A percentile compares a stretch with the other conserved stretches of the same genome.
Conservation (phyloP, 2,329 filamentous ascomycete species). For the Pseudocercospora crystallina region DNA sequence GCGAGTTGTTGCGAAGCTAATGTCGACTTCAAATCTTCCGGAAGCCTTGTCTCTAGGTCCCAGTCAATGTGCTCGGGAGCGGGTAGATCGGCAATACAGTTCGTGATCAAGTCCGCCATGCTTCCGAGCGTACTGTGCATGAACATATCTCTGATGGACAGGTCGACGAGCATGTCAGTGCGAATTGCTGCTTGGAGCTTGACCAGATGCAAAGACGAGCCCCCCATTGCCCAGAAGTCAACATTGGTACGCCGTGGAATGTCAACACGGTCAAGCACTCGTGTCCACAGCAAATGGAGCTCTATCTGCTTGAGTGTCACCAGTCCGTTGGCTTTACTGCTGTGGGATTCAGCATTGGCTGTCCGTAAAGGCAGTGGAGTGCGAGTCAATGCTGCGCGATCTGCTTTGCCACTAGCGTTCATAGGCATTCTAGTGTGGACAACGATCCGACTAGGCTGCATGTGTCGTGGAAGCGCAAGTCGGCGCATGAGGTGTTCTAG, state of each 20-base stretch:
- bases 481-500: constrained; percentile 17
- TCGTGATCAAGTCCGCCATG: constrained; percentile 41
- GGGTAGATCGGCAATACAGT: constrained; percentile 5
- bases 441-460: constrained; percentile 37
- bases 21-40: constrained; percentile 9
- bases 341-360: not conserved
- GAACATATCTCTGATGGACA: constrained; percentile 42
- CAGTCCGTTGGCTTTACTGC: not conserved
- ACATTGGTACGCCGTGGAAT: constrained; percentile 24
- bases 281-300: constrained; percentile 18
- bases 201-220: constrained; percentile 45
- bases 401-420: constrained; percentile 33
- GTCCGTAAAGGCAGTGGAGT: constrained; percentile 21
- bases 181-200: constrained; percentile 40
- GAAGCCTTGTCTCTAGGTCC: constrained; percentile 38
- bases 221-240: constrained; percentile 46
- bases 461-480: constrained; percentile 39
- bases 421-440: constrained; percentile 30
- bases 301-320: constrained; percentile 17
- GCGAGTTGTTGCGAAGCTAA: not conserved
- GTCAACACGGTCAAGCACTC: constrained; percentile 12
- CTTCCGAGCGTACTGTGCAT: constrained; percentile 37
- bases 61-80: constrained; percentile 38
- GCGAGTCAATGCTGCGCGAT: constrained; percentile 27
- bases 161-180: constrained; percentile 31